Conservation (phyloP, 495 filamentous ascomycete species). For the Cercophora samala region DNA sequence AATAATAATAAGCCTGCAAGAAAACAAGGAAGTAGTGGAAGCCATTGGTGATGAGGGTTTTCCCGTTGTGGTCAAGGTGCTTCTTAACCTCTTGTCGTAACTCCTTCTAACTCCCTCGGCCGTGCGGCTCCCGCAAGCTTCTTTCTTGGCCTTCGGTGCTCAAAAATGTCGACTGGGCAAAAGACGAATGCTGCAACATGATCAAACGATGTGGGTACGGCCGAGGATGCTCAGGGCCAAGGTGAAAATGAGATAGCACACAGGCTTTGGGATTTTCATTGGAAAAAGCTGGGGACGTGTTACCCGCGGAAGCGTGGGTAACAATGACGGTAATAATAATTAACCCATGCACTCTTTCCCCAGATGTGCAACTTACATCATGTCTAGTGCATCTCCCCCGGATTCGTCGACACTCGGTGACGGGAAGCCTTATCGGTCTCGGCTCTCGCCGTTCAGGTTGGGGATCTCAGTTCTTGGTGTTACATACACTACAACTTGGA, state of each 20-base stretch:
- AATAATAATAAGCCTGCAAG: neutral
- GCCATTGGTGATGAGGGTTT: neutral
- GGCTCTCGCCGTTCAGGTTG: neutral
- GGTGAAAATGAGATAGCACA: neutral
- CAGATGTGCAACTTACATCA: conserved; percentile 2
- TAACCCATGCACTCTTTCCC: neutral
- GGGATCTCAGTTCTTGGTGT: neutral
- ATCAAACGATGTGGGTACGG: conserved; percentile 7
- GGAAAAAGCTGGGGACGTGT: neutral
- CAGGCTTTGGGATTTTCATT: neutral
- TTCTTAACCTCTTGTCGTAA: neutral
- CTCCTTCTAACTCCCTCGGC: neutral
- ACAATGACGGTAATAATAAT: neutral
- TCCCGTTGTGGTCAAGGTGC: neutral
- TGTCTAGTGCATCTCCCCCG: conserved; percentile 4
- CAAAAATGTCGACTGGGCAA: neutral
- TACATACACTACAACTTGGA: too few species aligned
- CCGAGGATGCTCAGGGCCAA: conserved; percentile 17
- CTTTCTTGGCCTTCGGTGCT: neutral
- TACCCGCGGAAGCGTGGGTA: neutral
- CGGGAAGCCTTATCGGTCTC: conserved; percentile 3
- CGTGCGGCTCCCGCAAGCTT: neutral
- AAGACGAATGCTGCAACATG: neutral
- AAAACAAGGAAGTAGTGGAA: neutral
- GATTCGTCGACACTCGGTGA: neutral